Percentiles rank a stretch among this genome's conserved stretches.
These are phyloP conservation scores for Podospora australis DNA, from an alignment of 495 filamentous ascomycete genomes.

Conservation along the genomic window DNA sequence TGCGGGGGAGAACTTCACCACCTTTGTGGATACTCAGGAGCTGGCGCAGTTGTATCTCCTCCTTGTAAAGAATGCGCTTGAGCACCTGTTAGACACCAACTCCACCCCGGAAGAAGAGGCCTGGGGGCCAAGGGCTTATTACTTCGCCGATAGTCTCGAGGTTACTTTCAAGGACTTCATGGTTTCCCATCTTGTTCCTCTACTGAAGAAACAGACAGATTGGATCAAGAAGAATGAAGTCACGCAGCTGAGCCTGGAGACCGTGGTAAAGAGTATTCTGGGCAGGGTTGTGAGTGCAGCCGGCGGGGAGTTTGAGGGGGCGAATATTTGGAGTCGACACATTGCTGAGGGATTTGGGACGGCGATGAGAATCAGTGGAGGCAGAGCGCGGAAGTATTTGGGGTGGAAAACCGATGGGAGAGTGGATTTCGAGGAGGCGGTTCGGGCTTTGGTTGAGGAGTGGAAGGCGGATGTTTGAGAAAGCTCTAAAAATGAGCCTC, in stretches of 20 bases:
- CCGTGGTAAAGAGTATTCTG: conserved; percentile 2
- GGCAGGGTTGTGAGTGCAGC: not conserved
- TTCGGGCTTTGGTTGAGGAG: not conserved
- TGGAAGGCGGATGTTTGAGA: too few species aligned
- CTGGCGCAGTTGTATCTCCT: conserved; percentile 10
- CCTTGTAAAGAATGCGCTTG: conserved; percentile 2
- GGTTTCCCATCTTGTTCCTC: not conserved
- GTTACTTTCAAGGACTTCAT: conserved; percentile 4
- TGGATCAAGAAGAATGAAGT: not conserved
- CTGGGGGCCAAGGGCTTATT: conserved; percentile 10
- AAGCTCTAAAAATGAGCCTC: too few species aligned
- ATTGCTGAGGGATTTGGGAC: conserved; percentile 16
- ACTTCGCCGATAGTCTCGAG: conserved; percentile 5
- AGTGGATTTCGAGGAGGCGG: conserved; percentile 1
- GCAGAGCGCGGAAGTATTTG: conserved; percentile 2
- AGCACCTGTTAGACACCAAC: not conserved
- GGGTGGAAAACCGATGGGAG: not conserved
- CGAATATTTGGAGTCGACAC: conserved; percentile 4
- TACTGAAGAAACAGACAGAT: not conserved
- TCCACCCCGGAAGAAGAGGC: not conserved
- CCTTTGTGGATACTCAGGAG: conserved; percentile 9
- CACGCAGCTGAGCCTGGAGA: not conserved
- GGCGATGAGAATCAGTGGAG: conserved; percentile 3
- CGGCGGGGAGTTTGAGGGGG: not conserved
- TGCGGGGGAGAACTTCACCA: conserved; percentile 5